Conservation (phyloP, 2,329 filamentous ascomycete genomes). For the Botrytis cinerea region DNA sequence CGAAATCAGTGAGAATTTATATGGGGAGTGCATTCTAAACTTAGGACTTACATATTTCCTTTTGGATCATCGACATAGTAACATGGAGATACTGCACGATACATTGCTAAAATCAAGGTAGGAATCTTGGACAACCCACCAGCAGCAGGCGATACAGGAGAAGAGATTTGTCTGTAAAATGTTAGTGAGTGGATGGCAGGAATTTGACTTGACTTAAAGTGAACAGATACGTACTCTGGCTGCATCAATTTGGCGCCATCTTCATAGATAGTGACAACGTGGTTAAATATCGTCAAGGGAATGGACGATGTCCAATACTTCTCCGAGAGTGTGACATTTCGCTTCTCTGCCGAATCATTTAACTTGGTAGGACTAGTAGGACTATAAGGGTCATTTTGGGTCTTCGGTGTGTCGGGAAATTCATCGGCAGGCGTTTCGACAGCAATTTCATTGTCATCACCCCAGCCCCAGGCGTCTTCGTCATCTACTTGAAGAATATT, state of each 20-base stretch:
- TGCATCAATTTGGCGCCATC: conserved; percentile 62
- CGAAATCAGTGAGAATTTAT: conserved; percentile 11
- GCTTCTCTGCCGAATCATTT: conserved; percentile 23
- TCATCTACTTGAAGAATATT: conserved; percentile 42
- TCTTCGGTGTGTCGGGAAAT: not conserved
- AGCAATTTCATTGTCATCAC: conserved; percentile 60
- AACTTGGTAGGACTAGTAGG: not conserved
- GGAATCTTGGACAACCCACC: conserved; percentile 71
- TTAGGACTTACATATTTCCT: conserved; percentile 62
- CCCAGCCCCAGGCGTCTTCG: conserved; percentile 75
- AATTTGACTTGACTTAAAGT: conserved; percentile 21
- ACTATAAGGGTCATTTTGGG: not conserved
- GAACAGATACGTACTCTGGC: conserved; percentile 45
- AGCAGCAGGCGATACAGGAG: conserved; percentile 65
- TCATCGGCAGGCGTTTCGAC: conserved; percentile 39
- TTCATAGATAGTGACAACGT: conserved; percentile 61
- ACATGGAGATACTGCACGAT: conserved; percentile 72
- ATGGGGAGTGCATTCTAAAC: not conserved
- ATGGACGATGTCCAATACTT: conserved; percentile 87
- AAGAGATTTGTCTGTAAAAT: conserved; percentile 41
- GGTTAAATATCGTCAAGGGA: conserved; percentile 72
- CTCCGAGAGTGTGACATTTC: conserved; percentile 77
- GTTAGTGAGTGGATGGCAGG: conserved; percentile 42
- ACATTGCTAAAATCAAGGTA: conserved; percentile 73
- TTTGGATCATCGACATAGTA: conserved; percentile 66